Base-by-base conservation (phyloP, 2,329 filamentous ascomycete species). In the Stenocarpella maydis region DNA sequence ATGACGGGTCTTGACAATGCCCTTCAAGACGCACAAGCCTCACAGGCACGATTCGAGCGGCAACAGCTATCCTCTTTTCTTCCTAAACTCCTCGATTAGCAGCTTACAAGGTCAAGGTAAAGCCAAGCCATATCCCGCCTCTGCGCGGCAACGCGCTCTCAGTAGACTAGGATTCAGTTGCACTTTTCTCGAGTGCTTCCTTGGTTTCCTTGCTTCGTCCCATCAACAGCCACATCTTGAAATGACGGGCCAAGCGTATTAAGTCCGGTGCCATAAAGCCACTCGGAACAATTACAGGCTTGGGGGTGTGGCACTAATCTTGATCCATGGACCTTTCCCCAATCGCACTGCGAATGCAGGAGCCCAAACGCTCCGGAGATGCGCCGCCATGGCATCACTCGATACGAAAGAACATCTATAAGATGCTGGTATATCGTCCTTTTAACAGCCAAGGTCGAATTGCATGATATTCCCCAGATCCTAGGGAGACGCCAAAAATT, bases 341-440 rank as follows among this genome's bases (percentile, higher is more conserved):
- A 71, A 69, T 61, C 60, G 60, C 43, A 28, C 45, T 37, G 17
- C 39, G 24, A 50, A 15, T 15, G 17, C 24, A 41, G 39, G 6
- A 12, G 31, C 58, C 8, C 69, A n/a, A 41, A 26, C 45, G 49
- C 47, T 52, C 58, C 45, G 37, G 52, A 24, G 24, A 34, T 64
- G 50, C 63, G 64, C 55, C 43, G 28, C 54, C 61, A 71, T 71
- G 70, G 69, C 70, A 71, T 71, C 70, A 71, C 70, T n/a, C 24
- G 19, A 28, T 39, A 45, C 45, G 31, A 24, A 66, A 53, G 10
- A 49, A 21, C 12, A 1, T 58, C n/a, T 31, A 67, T 41, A 67
- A 58, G 17, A 67, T 34, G 41, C 28, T n/a, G 21, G 8, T n/a
- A 21, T 43, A 8, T 21, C 58, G 28, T 24, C 41, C 24, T 9